These are phyloP conservation scores for Globisporangium iwayamae DNA, from an alignment of 352 stramenopile species.

Conservation along the genomic window DNA sequence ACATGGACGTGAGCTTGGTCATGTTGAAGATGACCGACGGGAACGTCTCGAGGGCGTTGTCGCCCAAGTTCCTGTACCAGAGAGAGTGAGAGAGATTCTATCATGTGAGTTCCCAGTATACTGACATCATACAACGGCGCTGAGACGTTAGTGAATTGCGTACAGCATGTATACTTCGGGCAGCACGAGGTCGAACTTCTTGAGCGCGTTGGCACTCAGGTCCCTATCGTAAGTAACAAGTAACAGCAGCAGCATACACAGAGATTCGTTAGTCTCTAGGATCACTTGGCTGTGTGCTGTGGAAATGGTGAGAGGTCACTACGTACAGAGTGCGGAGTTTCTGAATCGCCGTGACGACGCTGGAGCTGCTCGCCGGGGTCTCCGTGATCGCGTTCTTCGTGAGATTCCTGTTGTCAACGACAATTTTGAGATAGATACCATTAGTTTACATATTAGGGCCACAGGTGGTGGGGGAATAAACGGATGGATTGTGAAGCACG, in stretches of 20 bases:
- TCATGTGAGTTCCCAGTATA: not conserved
- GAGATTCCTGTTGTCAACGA: conserved; percentile 32
- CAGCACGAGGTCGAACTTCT: conserved; percentile 38
- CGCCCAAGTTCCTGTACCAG: conserved; percentile 33
- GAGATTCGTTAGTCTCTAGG: not conserved
- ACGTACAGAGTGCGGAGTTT: conserved; percentile 41
- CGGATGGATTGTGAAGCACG: conserved; percentile 5
- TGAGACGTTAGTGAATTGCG: not conserved
- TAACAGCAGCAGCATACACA: not conserved
- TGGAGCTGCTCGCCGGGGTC: conserved; percentile 27
- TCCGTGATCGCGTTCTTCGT: conserved; percentile 55
- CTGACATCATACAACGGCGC: not conserved
- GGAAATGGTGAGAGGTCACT: too few species aligned
- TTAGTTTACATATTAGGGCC: too few species aligned
- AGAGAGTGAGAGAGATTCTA: not conserved
- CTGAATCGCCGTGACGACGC: conserved; percentile 35
- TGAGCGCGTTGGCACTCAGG: conserved; percentile 42
- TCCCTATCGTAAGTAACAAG: conserved; percentile 22
- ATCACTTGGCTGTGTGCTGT: too few species aligned
- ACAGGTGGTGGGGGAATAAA: not conserved
- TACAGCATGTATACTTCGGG: conserved; percentile 39
- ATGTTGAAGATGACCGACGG: conserved; percentile 61
- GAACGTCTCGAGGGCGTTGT: conserved; percentile 58
- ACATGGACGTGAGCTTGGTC: conserved; percentile 64
- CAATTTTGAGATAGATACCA: not conserved